phyloP scores from a whole-genome alignment of 208 protist genomes.

The Polymyxa betae region DNA sequence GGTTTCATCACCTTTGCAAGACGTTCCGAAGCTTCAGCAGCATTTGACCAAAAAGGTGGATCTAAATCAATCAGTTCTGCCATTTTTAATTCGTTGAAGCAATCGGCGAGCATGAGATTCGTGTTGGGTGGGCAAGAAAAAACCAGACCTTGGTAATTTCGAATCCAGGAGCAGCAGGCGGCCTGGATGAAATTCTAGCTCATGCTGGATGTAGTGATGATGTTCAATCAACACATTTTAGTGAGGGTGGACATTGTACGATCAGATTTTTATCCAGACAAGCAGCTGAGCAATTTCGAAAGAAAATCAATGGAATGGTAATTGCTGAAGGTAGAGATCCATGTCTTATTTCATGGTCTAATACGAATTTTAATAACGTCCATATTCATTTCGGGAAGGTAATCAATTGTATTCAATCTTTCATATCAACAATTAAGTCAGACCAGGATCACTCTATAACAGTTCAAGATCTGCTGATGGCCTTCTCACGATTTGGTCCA shows the following conservation, averaged over 20 bases:
- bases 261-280: background rate
- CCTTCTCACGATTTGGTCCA: background rate
- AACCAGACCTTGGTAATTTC: background rate
- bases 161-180: background rate
- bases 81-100: too few species aligned
- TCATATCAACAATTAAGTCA: too few species aligned
- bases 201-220: too few species aligned
- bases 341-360: background rate
- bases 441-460: background rate
- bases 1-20: background rate
- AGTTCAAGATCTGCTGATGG: background rate
- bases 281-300: background rate
- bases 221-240: too few species aligned
- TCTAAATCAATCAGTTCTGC: too few species aligned
- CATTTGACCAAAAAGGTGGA: too few species aligned
- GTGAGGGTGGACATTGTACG: too few species aligned
- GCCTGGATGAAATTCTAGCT: background rate
- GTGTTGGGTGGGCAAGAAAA: background rate
- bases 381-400: background rate
- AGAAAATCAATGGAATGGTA: background rate
- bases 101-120: background rate
- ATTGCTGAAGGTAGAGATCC: background rate
- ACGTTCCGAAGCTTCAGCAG: background rate
- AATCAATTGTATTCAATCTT: too few species aligned
- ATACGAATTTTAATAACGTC: background rate